These are phyloP conservation scores for Acanthochlamys bracteata DNA, from an alignment of 106 monocot genomes.

Conservation along the genomic window DNA sequence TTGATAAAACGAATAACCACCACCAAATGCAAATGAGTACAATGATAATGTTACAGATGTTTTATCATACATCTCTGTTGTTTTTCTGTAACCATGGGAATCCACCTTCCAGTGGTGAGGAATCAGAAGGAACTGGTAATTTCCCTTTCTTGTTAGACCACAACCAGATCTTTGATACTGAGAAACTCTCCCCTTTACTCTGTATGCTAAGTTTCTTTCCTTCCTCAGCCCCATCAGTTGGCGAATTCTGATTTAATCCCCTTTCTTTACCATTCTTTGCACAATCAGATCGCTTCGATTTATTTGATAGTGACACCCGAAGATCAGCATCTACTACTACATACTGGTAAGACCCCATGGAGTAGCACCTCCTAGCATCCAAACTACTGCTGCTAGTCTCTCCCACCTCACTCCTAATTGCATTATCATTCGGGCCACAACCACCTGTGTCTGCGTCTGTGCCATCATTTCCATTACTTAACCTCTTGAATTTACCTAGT, in stretches of 20 bases:
- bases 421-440: neutral
- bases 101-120: conserved; percentile 23
- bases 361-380: conserved; percentile 86
- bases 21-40: neutral
- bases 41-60: neutral
- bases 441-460: neutral
- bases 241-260: conserved; percentile 7
- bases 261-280: conserved; percentile 11
- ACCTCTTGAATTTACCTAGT: conserved; percentile 75
- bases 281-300: conserved; percentile 16
- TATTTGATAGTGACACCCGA: conserved; percentile 35
- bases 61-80: conserved; percentile 32
- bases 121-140: conserved; percentile 27
- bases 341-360: conserved; percentile 91
- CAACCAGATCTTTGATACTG: conserved; percentile 81
- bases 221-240: conserved; percentile 14
- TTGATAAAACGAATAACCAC: conserved; percentile 8
- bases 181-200: conserved; percentile 81
- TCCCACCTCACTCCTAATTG: conserved; percentile 32
- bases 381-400: conserved; percentile 77
- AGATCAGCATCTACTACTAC: conserved; percentile 61
- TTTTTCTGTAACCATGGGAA: conserved; percentile 41
- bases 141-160: conserved; percentile 70
- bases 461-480: conserved; percentile 14
- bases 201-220: conserved; percentile 48